Conservation (phyloP, 73 alveolate species). For the Tetrahymena thermophila region DNA sequence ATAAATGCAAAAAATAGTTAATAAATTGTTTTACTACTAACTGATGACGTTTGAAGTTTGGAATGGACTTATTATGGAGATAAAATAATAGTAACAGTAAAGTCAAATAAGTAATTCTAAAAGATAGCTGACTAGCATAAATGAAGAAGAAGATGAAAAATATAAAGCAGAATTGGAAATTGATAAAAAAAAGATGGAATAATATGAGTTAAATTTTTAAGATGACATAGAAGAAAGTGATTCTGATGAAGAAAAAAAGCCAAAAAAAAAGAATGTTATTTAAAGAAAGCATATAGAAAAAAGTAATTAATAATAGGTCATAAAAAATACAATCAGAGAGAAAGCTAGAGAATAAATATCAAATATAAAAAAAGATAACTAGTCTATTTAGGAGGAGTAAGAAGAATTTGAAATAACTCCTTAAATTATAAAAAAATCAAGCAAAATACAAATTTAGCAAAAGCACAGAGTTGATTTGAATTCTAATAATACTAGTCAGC, state of each 20-base stretch:
- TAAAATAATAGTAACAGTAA: neutral
- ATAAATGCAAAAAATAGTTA: neutral
- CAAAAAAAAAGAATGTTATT: neutral
- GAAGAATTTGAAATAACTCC: neutral
- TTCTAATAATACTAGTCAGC: neutral
- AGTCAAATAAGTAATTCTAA: neutral
- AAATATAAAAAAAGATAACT: neutral
- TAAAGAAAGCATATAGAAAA: neutral
- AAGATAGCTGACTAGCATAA: neutral
- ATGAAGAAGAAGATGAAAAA: neutral
- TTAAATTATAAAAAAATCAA: neutral
- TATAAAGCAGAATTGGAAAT: neutral
- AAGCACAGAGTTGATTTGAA: neutral
- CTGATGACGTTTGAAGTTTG: neutral
- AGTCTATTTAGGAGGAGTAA: neutral
- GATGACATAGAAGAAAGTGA: neutral
- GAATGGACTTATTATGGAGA: neutral
- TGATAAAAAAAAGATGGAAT: neutral
- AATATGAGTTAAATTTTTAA: neutral
- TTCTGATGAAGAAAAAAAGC: neutral
- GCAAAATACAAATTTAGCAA: neutral
- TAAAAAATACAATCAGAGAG: neutral
- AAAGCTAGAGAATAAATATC: neutral
- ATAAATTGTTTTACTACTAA: neutral
- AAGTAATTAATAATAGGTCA: neutral